Conservation (phyloP, 2,329 filamentous ascomycete genomes). For the Penicillium thymicola region DNA sequence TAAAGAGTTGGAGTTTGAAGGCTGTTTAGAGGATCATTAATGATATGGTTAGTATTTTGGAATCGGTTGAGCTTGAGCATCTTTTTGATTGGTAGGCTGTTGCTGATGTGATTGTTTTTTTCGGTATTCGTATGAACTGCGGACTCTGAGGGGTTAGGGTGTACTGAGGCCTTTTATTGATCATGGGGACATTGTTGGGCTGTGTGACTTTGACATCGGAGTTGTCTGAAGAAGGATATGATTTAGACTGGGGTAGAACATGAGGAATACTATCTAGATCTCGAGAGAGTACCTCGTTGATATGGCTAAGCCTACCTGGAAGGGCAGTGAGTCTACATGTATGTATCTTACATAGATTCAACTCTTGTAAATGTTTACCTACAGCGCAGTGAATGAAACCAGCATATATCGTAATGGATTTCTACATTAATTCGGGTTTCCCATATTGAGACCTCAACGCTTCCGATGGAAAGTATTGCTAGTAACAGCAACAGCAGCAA, state of each 20-base stretch:
- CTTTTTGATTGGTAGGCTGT: too few species aligned
- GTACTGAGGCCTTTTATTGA: conserved; percentile 10
- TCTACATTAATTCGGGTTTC: not conserved
- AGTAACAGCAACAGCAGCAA: not conserved
- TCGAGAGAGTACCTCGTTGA: not conserved
- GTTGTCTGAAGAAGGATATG: conserved; percentile 9
- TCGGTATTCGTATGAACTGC: conserved; percentile 56
- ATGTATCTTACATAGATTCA: not conserved
- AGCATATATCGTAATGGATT: not conserved
- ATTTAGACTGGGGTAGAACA: not conserved
- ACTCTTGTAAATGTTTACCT: not conserved
- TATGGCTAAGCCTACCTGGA: not conserved
- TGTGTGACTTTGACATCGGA: conserved; percentile 23
- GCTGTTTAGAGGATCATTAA: too few species aligned
- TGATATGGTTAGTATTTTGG: too few species aligned
- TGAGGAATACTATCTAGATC: not conserved
- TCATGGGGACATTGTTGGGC: conserved; percentile 9
- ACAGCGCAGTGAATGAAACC: not conserved
- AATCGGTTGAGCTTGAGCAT: too few species aligned
- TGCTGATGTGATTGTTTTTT: conserved; percentile 17
- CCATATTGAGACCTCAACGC: not conserved
- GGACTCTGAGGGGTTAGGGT: conserved; percentile 7
- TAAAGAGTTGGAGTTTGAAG: too few species aligned
- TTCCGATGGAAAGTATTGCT: not conserved
- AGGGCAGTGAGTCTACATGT: not conserved